phyloP scores from a whole-genome alignment of 2,329 filamentous ascomycete species.

The Myriangium duriaei region DNA sequence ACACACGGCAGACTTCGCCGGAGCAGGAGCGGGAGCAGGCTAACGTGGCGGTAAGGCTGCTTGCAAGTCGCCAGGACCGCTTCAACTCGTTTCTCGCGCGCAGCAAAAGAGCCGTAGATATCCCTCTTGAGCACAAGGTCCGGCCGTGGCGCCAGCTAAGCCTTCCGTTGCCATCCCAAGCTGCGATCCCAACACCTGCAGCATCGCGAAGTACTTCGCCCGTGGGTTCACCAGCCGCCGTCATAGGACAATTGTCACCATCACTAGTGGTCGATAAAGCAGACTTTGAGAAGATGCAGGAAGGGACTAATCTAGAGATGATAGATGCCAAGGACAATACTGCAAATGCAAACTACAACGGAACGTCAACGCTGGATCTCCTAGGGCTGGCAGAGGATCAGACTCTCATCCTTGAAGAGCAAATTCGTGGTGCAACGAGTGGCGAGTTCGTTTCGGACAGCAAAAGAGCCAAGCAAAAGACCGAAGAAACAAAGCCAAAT shows the following conservation, averaged over 20 bases:
- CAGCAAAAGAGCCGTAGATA: constrained; percentile 54
- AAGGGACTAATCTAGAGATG: constrained; percentile 52
- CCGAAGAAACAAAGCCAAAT: constrained; percentile 36
- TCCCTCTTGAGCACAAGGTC: constrained; percentile 60
- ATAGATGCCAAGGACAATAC: constrained; percentile 57
- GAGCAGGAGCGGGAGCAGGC: constrained; percentile 10
- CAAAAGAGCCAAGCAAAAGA: constrained; percentile 30
- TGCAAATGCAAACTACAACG: constrained; percentile 64
- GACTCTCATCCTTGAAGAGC: constrained; percentile 74
- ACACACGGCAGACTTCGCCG: constrained; percentile 8
- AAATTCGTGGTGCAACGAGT: constrained; percentile 41
- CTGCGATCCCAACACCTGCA: constrained; percentile 30
- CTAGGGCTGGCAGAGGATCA: constrained; percentile 60
- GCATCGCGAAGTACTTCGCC: constrained; percentile 33
- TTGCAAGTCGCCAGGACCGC: constrained; percentile 57
- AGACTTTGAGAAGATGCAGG: constrained; percentile 49
- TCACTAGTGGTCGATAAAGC: constrained; percentile 49
- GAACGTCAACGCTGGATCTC: constrained; percentile 51
- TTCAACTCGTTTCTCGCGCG: constrained; percentile 66
- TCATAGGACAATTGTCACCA: too few species aligned
- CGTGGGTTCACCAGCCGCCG: constrained; percentile 24
- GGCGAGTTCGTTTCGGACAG: constrained; percentile 45
- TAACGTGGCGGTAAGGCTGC: constrained; percentile 50
- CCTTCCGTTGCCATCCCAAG: constrained; percentile 18
- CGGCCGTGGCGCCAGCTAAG: constrained; percentile 58